These are phyloP conservation scores for Cinchona pubescens DNA, from an alignment of 257 asterid species.

Conservation along the genomic window DNA sequence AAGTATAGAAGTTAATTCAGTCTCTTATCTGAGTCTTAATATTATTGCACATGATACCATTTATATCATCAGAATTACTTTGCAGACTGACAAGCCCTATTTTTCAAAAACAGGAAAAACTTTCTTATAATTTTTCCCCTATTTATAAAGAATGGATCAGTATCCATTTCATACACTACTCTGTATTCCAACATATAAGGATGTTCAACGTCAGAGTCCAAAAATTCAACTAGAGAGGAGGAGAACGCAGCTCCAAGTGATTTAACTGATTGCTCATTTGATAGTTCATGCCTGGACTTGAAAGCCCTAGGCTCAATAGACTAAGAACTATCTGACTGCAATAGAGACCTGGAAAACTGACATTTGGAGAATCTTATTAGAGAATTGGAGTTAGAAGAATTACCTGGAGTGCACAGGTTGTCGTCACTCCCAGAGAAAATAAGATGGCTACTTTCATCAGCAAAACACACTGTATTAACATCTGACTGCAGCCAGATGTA, in stretches of 20 bases:
- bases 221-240: neutral
- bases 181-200: neutral
- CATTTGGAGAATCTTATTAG: neutral
- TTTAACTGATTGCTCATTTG: neutral
- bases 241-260: neutral
- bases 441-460: conserved; percentile 86
- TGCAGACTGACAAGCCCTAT: neutral
- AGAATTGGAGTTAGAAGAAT: neutral
- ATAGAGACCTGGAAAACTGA: neutral
- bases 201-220: neutral
- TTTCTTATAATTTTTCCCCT: neutral
- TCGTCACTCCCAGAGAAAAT: conserved; percentile 92
- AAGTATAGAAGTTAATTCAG: neutral
- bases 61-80: neutral
- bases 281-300: neutral
- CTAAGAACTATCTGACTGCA: neutral
- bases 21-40: neutral
- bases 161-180: neutral
- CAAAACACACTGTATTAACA: conserved; percentile 89
- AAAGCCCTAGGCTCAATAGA: neutral
- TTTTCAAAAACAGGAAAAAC: neutral
- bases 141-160: neutral
- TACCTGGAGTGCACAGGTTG: conserved; percentile 83
- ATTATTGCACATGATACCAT: too few relatives aligned
- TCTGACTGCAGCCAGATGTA: conserved; percentile 59